These are phyloP conservation scores for Aquanectria penicillioides DNA, from an alignment of 2,329 filamentous ascomycete genomes.

Conservation along the genomic window DNA sequence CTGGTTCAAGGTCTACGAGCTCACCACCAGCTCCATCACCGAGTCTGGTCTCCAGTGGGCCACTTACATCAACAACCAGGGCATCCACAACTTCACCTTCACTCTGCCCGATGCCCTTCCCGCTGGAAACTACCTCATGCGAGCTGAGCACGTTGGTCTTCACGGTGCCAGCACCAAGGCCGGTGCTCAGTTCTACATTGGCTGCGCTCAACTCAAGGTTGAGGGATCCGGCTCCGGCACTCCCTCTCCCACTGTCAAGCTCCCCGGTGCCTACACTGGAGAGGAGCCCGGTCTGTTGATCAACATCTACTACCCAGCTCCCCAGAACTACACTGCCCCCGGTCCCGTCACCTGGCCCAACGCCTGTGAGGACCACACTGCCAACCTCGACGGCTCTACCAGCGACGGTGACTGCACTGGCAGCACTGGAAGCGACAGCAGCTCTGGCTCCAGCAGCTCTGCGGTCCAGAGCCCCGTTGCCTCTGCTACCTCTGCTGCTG, in stretches of 20 bases:
- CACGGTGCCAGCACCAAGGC: constrained; percentile 44
- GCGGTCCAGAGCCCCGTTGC: constrained; percentile 11
- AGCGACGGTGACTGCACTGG: constrained; percentile 50
- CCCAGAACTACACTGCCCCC: constrained; percentile 45
- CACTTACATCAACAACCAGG: constrained; percentile 42
- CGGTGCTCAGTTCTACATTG: constrained; percentile 51
- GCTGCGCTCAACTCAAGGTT: constrained; percentile 48
- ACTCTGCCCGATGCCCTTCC: constrained; percentile 42
- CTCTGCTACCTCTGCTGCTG: constrained; percentile 18
- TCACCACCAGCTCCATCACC: constrained; percentile 43
- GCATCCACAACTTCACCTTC: constrained; percentile 49
- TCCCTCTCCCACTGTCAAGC: constrained; percentile 42
- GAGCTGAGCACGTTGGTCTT: constrained; percentile 50
- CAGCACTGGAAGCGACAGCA: constrained; percentile 33
- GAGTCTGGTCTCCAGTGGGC: constrained; percentile 46
- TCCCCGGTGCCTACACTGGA: constrained; percentile 48
- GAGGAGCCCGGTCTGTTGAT: constrained; percentile 47
- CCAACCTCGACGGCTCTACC: constrained; percentile 46
- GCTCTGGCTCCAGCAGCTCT: constrained; percentile 14
- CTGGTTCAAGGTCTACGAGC: constrained; percentile 51
- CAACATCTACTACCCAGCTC: constrained; percentile 49
- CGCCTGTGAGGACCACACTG: constrained; percentile 49
- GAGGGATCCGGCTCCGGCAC: constrained; percentile 43
- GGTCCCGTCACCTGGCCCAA: constrained; percentile 48
- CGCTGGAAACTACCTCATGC: constrained; percentile 48